Percentiles rank a stretch among this genome's conserved stretches.
Conservation (phyloP, 805 yeast species). For the Komagataella pastoris region DNA sequence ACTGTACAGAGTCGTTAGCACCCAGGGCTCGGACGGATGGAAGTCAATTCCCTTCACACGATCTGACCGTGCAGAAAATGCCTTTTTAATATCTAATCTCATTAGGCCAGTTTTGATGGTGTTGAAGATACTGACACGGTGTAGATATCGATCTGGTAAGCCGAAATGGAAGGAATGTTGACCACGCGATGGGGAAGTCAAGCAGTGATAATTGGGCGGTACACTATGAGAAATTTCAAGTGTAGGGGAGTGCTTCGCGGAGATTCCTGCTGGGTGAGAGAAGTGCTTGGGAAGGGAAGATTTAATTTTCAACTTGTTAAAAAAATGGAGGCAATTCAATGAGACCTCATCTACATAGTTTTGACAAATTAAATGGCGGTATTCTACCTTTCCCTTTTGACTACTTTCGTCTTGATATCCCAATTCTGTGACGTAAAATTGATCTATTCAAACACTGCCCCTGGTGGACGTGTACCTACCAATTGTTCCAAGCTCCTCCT, state of each 20-base stretch:
- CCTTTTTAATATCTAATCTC: constrained; percentile 36
- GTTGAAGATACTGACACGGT: background rate
- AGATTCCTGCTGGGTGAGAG: background rate
- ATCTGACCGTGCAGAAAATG: constrained; percentile 59
- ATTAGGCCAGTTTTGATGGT: constrained; percentile 11
- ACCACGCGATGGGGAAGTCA: background rate
- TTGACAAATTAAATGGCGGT: background rate
- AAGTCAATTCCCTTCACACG: constrained; percentile 96
- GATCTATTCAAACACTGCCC: background rate
- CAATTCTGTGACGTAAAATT: background rate
- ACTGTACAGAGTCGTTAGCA: constrained; percentile 77
- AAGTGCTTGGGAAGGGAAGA: background rate
- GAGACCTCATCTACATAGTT: no score
- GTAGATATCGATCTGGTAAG: background rate
- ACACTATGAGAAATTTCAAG: background rate
- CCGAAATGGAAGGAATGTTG: background rate
- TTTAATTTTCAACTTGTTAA: no score
- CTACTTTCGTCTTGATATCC: background rate
- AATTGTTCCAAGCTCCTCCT: background rate
- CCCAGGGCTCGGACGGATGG: constrained; percentile 98
- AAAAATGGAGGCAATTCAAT: no score
- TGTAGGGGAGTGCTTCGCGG: background rate
- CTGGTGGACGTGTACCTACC: background rate
- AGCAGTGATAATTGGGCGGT: background rate
- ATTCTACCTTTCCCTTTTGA: background rate